Evolutionary conservation across 73 alveolate genomes (phyloP), one percentile per base, ranked within the genome.

Genomic region (Tetrahymena thermophila): DNA sequence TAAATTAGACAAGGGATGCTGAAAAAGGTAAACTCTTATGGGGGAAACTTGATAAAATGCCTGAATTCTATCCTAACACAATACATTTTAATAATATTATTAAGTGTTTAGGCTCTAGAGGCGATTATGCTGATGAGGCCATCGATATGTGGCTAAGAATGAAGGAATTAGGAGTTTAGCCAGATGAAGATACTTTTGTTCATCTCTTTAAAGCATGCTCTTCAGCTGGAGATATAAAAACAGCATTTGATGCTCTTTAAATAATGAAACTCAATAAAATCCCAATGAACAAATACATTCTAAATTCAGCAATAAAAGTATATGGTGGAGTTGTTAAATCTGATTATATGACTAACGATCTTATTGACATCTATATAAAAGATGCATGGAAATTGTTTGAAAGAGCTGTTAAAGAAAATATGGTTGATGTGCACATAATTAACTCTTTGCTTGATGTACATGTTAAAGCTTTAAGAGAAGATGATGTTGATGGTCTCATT

Each of bases 141-240:
- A 35, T 96, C n/a, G 99, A 98, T 43, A 42, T 83, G 25, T 98
- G 96, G 96, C 71, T 95, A 10, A 43, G 58, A 85, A 98, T 98
- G 99, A 96, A 93, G 43, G 35, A 89, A 37, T 95, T 95, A 14
- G 58, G 95, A 23, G 43, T 98, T 35, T 85, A 85, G 31, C 98
- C 98, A 50, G 99, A 98, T 93, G 85, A 96, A 7, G 98, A 98
- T 94, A 98, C 99, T 19, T 95, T 96, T 93, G 98, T 97, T 7
- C 97, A 96, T 25, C 96, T 97, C 16, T 83, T 98, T 10, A 96
- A 98, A 85, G 99, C 99, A 11, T 95, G 98, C 58, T 56, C 98
- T 15, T 43, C 94, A 25, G 55, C 95, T 15, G 99, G 98, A 4
- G 99, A 98, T 85, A 96, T 97, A 3, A 43, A 85, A 57, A 94